Base-by-base conservation (phyloP, 495 filamentous ascomycete species). In the Lophiotrema nucula region DNA sequence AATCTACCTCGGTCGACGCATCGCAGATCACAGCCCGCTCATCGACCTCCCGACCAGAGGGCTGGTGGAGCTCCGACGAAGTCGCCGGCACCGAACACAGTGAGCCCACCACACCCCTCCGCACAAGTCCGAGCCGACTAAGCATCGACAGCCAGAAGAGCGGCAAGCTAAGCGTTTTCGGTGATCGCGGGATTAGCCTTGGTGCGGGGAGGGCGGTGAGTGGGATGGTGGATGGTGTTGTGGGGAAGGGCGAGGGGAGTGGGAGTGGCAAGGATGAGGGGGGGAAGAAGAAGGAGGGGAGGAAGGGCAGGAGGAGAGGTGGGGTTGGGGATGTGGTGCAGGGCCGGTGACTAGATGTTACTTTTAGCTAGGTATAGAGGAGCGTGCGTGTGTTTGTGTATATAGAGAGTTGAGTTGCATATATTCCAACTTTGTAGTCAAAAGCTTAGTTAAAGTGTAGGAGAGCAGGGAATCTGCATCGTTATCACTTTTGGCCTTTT, bases 21-120 rank as follows among this genome's bases (percentile, higher is more conserved):
- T 55, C 52, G 1, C 57, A 61, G 23, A 27, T 49, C 15, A 66
- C 57, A 11, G 52, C 47, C 11, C 57, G 55, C 18, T 46, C 57
- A 0, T 43, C 58, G 11, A 66, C 63, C 8, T 53, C 45, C 26
- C 47, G 63, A 2, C 63, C 63, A 3, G 63, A 66, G 43, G 63
- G 63, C 28, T 66, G 63, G 63, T 66, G 63, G 63, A 56, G 48
- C 53, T 62, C 58, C 12, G 63, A 66, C 21, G 63, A 65, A 22
- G 62, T 65, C 15, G 62, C 62, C 5, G 62, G 62, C 8, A 56
- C 59, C 0, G 46, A 46, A 0, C 52, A 55, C 38, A 48, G 47
- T 41, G 47, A 53, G 33, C 42, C 53, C 15, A 33, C 47, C 13
- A 58, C 47, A 13, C 56, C 56, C 3, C 24, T 25, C 1, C 47